phyloP scores from a whole-genome alignment of 306 rosid genomes.

The Geum urbanum region DNA sequence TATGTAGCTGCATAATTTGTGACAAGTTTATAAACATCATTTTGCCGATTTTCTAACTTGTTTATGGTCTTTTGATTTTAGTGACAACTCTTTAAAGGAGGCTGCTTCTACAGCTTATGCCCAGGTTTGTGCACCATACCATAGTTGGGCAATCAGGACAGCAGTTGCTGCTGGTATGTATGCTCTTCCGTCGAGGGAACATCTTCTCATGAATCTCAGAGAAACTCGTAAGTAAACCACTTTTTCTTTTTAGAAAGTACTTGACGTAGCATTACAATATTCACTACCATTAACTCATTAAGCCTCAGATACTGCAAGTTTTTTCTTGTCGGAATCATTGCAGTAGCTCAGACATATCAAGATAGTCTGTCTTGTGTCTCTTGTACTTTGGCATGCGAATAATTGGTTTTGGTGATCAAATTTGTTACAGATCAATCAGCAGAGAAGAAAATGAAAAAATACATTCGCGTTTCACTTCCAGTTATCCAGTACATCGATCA shows the following conservation, averaged over 20 bases:
- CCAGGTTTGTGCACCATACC: slow-evolving; percentile 83
- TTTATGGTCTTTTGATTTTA: slow-evolving; percentile 24
- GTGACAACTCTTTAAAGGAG: slow-evolving; percentile 54
- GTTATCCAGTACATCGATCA: slow-evolving; percentile 74
- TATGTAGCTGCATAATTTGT: neutral
- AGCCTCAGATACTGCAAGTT: neutral
- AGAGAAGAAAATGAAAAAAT: slow-evolving; percentile 81
- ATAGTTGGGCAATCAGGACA: slow-evolving; percentile 77
- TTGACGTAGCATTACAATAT: neutral
- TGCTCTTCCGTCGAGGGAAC: slow-evolving; percentile 86
- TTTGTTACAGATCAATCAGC: slow-evolving; percentile 66
- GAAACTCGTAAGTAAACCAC: slow-evolving; percentile 55
- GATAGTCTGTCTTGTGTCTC: too few relatives aligned
- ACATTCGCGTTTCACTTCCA: slow-evolving; percentile 55
- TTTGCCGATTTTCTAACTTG: neutral
- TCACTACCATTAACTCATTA: neutral
- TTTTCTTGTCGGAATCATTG: too few relatives aligned
- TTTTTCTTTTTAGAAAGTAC: neutral
- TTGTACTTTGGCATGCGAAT: neutral
- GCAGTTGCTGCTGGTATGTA: slow-evolving; percentile 97
- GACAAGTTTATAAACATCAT: neutral
- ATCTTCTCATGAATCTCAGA: slow-evolving; percentile 64
- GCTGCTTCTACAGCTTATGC: slow-evolving; percentile 85
- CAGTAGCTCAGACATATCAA: too few relatives aligned
- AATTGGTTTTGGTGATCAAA: neutral